Evolutionary conservation across 2,329 filamentous ascomycete genomes (phyloP), one percentile per base, ranked within the genome.

Genomic region (Xylogone sp.): DNA sequence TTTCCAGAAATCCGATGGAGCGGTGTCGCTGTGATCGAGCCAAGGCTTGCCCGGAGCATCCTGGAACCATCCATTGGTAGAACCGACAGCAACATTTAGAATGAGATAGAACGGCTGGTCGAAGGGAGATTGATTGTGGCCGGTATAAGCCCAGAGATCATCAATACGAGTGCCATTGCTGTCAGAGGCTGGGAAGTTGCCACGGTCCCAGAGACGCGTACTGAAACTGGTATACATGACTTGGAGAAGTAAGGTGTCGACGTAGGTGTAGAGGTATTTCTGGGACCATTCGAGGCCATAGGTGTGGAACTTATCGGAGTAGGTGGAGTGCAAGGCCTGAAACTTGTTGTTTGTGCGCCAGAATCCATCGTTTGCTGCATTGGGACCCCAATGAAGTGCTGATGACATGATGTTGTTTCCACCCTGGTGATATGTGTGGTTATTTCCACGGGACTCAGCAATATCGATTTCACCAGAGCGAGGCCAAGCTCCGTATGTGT

Each of bases 221-320:
- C 86, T 74, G 63, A 91, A 91, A 68, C 85, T 88, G 59, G 81
- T 85, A 74, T 91, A 95, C 55, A 90, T 77, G 48, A 93, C 88
- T 67, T 93, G 88, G 22, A 91, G 75, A 19, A 95, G 80, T 12
- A 87, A 84, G 44, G 81, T 86, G 75, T 94, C 87, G 73, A 95
- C 78, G 66, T 91, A 95, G 21, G 88, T 92, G 73, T 93, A 95
- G 53, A 94, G 74, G 68, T 95, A 94, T 69, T 92, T 93, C 61
- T 93, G 81, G 48, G 83, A 90, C 90, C 90, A 95, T 70, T 95
- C 90, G 2, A 95, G 69, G 13, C 90, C 90, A 62, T 84, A 95
- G 0, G 81, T 90, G 72, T 95, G 88, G 73, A 84, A 90, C 21
- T 71, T 79, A 1, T 74, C 70, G 27, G 83, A 70, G 68, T 86